Base-by-base conservation (phyloP, 106 monocot genomes). In the Dioscorea alata region DNA sequence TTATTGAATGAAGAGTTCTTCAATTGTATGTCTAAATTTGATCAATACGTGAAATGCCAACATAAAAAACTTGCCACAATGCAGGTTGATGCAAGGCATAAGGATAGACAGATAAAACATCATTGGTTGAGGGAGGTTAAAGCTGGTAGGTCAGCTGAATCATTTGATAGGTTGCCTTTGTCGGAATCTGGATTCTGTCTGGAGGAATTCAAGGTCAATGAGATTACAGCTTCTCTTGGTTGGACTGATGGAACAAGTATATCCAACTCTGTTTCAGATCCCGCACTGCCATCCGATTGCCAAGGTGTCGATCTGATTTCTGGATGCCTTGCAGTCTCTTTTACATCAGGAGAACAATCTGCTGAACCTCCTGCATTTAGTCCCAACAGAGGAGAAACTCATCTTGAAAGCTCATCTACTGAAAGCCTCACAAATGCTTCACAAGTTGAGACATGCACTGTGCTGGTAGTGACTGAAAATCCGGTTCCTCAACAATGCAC, bases 121-220 rank as follows among this genome's bases (percentile, higher is more conserved):
- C 20, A n/a, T n/a, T 87, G 84, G 84, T 13, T 86, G 65, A 60
- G 70, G 66, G 78, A 79, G 51, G 75, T 83, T 59, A 86, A 79
- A 73, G 68, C 78, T 56, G 84, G 86, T 63, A 76, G 19, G 34
- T 63, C 79, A 23, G 53, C 65, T 33, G 74, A 79, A 35, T 70
- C 20, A 8, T 91, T 91, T 72, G 81, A 84, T 63, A 59, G 64
- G 21, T 50, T 84, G 49, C 87, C 87, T 68, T 79, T 91, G 59
- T 54, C 71, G 49, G 77, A 78, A 66, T 75, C 75, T 21, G 75
- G 80, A 61, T 88, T 88, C 59, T 33, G 23, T 59, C 8, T 74
- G 20, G 75, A 92, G 34, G 66, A 79, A 34, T 83, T 78, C 48
- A 58, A 61, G 57, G 25, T 64, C 48, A 48, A 76, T 49, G 33